Evolutionary conservation across 202 grass and related monocot species (phyloP), one percentile per base, ranked within the genome.

Genomic region (Zizania palustris): DNA sequence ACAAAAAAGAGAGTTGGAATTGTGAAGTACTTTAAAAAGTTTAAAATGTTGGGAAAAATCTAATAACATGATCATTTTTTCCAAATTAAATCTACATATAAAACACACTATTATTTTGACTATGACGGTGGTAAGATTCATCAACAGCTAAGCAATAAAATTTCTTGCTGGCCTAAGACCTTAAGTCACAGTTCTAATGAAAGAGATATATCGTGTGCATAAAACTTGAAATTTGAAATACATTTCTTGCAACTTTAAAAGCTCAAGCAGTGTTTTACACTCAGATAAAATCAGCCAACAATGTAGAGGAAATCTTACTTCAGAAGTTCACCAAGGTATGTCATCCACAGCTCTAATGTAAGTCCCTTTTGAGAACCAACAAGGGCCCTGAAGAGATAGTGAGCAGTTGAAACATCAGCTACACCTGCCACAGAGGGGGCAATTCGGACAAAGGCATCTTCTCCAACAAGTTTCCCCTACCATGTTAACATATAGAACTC

Each of bases 361-460:
- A 95, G 85, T 49, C 91, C 89, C 71, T 83, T 66, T 88, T 92
- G 87, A 62, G 90, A 50, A 62, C 95, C 89, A 70, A 86, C 87
- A 74, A 98, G 89, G 71, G 83, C 91, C 86, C 90, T 95, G 64
- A 88, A 98, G 65, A 98, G 88, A 85, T 92, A 73, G 77, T 98
- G 87, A 72, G 91, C 85, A 77, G 83, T 90, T 45, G 89, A 53
- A 80, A 86, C 36, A 61, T 98, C 91, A 85, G 89, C 85, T 54
- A 92, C 85, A 85, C 91, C 91, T 63, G 83, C 84, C 78, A 98
- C 81, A 73, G 89, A 89, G 69, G 91, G 85, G 71, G 87, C 89
- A 90, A 98, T 92, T 83, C 85, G 87, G 63, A 95, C 85, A 90
- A 95, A 98, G 60, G 91, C 91, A 16, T 92, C 87, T 87, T 92